A percentile compares a stretch with the other conserved stretches of the same genome.
Conservation (phyloP, 2,329 filamentous ascomycete species). For the Penicillium sp. region DNA sequence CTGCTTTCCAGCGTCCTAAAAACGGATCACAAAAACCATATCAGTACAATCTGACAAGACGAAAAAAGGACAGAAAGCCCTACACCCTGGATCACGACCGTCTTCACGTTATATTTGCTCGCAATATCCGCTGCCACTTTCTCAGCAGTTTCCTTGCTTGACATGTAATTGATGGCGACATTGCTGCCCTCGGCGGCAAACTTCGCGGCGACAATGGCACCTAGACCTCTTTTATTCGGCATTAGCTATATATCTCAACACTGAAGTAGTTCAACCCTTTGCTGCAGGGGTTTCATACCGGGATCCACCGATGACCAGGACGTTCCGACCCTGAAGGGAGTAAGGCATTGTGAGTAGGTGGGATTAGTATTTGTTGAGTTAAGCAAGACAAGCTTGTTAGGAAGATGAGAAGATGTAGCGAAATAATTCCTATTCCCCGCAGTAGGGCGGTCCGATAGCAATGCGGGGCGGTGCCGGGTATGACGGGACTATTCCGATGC, state of each 20-base stretch:
- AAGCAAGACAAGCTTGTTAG: not conserved
- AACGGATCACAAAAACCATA: not conserved
- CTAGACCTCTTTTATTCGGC: slow-evolving; percentile 59
- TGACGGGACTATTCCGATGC: slow-evolving; percentile 7
- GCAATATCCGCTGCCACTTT: slow-evolving; percentile 58
- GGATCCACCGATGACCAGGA: slow-evolving; percentile 65
- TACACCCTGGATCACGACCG: slow-evolving; percentile 62
- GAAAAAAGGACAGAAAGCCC: slow-evolving; percentile 18
- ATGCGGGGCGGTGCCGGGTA: not conserved
- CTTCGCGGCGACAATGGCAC: slow-evolving; percentile 65
- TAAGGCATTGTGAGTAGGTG: slow-evolving; percentile 55
- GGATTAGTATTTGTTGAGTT: not conserved
- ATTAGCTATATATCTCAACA: slow-evolving; percentile 3
- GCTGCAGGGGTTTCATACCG: slow-evolving; percentile 48
- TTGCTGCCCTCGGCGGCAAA: slow-evolving; percentile 70
- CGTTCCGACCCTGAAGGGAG: slow-evolving; percentile 60
- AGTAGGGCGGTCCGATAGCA: not conserved
- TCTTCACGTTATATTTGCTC: slow-evolving; percentile 51
- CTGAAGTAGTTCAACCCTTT: not conserved
- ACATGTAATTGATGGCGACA: slow-evolving; percentile 72
- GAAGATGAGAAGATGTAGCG: not conserved
- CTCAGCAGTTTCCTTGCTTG: slow-evolving; percentile 60
- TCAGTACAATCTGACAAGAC: not conserved
- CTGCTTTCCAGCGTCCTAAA: slow-evolving; percentile 61
- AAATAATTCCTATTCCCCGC: not conserved